Percentiles rank a stretch among this genome's conserved stretches.
These are phyloP conservation scores for Aspergillus sergii DNA, from an alignment of 2,329 filamentous ascomycete species.

Conservation along the genomic window DNA sequence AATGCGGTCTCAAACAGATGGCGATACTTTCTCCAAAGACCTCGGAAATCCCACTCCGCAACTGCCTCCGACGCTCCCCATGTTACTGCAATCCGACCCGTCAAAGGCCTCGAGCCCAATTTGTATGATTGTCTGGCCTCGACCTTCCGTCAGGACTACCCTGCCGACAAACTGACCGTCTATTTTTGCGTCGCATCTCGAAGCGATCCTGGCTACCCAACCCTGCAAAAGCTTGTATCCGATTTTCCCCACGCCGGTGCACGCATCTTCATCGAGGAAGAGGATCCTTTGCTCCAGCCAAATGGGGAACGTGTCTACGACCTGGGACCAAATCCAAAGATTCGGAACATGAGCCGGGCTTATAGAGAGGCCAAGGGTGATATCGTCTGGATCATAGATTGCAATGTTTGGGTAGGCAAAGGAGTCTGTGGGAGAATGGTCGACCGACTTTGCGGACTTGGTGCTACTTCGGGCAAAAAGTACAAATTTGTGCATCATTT, in stretches of 20 bases:
- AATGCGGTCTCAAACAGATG: conserved; percentile 39
- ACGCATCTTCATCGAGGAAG: conserved; percentile 75
- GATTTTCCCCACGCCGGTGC: conserved; percentile 75
- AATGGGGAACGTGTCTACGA: conserved; percentile 55
- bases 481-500: conserved; percentile 96
- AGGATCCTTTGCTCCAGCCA: conserved; percentile 69
- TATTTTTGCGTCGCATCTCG: conserved; percentile 78
- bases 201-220: conserved; percentile 74
- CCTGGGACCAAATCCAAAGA: conserved; percentile 96
- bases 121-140: conserved; percentile 92
- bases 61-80: conserved; percentile 63
- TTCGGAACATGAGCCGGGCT: conserved; percentile 90
- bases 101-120: conserved; percentile 87
- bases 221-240: conserved; percentile 69
- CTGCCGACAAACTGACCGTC: conserved; percentile 72
- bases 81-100: conserved; percentile 87
- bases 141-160: conserved; percentile 81
- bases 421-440: conserved; percentile 87
- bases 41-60: conserved; percentile 45
- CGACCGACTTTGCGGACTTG: conserved; percentile 75
- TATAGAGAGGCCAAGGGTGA: conserved; percentile 88
- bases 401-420: conserved; percentile 87
- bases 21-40: conserved; percentile 54
- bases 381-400: conserved; percentile 92
- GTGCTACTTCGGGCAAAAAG: conserved; percentile 45